Base-by-base conservation (phyloP, 2,329 filamentous ascomycete genomes). In the Hymenotorrendiella dingleyae region DNA sequence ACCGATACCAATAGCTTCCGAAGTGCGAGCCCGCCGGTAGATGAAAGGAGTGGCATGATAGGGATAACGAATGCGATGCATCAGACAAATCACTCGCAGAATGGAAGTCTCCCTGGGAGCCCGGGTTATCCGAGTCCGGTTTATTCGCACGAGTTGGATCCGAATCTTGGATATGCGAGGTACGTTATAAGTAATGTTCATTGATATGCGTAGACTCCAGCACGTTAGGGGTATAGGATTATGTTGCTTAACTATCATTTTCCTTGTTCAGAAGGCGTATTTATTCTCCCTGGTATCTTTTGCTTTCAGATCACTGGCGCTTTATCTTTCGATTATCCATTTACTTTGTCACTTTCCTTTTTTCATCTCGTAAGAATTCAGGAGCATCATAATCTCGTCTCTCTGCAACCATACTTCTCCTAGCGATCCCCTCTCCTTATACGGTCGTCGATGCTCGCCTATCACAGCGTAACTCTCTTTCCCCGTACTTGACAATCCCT, bases 41-140 rank as follows among this genome's bases (percentile, higher is more conserved):
- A 51, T 38, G 52, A 53, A 26, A 29, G 42, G 14, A 45, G 45
- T 1, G 46, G 42, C 7, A 52, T 52, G 47, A 50, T 54, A 40
- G 39, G 40, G 4, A 48, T 46, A 32, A 37, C 28, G 41, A 16
- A 35, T 30, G 29, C 36, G n/a, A 36, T 36, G 34, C 40, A 45
- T 30, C 30, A 36, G 33, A 28, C 12, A 36, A 40, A n/a, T 11
- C 43, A 45, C 20, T 23, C 37, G 9, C 39, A 28, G 27, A 30
- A 41, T 10, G 35, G 30, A 3, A 20, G 45, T 2, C 11, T 46
- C n/a, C 41, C 43, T 4, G 37, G 40, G 3, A 46, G 28, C 29
- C 39, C 47, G 4, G 40, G 39, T 5, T 48, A 36, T 29, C 41
- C 49, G 10, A 46, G 45, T 35, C 45, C 50, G 14, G 35, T 23